A percentile compares a stretch with the other conserved stretches of the same genome.
phyloP scores from a whole-genome alignment of 306 rosid species.

The Pyrus bretschneideri region DNA sequence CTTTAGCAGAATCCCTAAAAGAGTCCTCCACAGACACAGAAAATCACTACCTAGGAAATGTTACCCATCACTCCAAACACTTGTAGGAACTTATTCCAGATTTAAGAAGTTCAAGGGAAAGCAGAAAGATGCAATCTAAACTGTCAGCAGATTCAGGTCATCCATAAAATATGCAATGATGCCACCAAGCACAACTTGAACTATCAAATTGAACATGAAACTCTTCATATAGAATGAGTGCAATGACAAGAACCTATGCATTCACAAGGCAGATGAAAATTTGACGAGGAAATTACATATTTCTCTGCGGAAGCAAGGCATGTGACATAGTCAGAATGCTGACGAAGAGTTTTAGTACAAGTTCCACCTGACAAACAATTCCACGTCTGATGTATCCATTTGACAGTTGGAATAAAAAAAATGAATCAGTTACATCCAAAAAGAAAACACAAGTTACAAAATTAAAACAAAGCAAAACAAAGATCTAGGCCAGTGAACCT shows the following conservation, averaged over 20 bases:
- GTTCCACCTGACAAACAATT: slow-evolving; percentile 65
- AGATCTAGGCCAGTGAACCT: slow-evolving; percentile 47
- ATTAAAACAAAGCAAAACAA: neutral
- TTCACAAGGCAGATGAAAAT: slow-evolving; percentile 18
- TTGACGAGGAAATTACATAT: slow-evolving; percentile 75
- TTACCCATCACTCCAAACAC: neutral
- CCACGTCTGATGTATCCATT: slow-evolving; percentile 56
- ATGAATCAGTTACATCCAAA: slow-evolving; percentile 11
- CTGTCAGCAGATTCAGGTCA: neutral
- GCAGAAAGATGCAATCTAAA: neutral
- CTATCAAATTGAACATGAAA: slow-evolving; percentile 18
- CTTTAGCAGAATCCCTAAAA: neutral
- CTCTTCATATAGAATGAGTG: neutral
- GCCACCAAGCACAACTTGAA: slow-evolving; percentile 20
- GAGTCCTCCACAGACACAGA: neutral
- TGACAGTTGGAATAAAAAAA: neutral
- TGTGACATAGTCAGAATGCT: slow-evolving; percentile 90
- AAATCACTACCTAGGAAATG: neutral
- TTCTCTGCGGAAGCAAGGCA: slow-evolving; percentile 85
- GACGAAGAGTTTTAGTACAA: slow-evolving; percentile 78
- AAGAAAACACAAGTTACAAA: neutral
- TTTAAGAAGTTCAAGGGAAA: neutral
- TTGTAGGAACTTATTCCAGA: neutral
- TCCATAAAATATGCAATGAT: neutral
- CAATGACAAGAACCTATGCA: slow-evolving; percentile 23